These are phyloP conservation scores for Arbutus unedo DNA, from an alignment of 148 eudicot species.

Conservation along the genomic window DNA sequence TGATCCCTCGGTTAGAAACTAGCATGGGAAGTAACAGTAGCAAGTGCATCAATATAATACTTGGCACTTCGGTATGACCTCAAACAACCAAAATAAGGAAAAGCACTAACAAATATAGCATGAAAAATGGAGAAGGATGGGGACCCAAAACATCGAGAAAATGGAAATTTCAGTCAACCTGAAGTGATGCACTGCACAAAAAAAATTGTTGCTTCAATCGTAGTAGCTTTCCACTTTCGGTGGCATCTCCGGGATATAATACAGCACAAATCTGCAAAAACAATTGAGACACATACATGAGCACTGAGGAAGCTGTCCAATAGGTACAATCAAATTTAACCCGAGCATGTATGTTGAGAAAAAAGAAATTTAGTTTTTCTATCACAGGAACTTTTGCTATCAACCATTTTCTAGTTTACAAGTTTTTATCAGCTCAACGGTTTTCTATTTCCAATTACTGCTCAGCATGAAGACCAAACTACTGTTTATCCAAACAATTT, in stretches of 20 bases:
- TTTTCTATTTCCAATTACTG: background rate
- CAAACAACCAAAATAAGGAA: background rate
- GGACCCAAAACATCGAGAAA: background rate
- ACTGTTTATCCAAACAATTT: background rate
- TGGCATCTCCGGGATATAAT: constrained; percentile 97
- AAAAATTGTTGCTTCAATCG: constrained; percentile 96
- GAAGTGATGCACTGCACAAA: constrained; percentile 98
- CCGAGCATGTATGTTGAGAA: background rate
- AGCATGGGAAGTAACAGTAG: background rate
- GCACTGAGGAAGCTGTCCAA: background rate
- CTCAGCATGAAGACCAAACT: background rate
- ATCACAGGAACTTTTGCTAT: background rate
- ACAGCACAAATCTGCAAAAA: constrained; percentile 85
- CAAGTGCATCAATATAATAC: constrained; percentile 7
- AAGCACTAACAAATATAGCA: background rate
- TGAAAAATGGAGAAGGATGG: constrained; percentile 3
- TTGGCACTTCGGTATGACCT: constrained; percentile 8
- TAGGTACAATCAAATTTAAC: background rate
- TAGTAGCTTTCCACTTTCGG: constrained; percentile 82
- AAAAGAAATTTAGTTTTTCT: background rate
- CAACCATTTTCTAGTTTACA: background rate
- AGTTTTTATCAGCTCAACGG: background rate
- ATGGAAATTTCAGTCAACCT: constrained; percentile 41
- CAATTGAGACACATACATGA: constrained; percentile 11
- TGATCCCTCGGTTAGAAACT: constrained; percentile 10